Evolutionary conservation across 768 basidiomycete species (phyloP).

Genomic region (Peribolospora kevripleyi): DNA sequence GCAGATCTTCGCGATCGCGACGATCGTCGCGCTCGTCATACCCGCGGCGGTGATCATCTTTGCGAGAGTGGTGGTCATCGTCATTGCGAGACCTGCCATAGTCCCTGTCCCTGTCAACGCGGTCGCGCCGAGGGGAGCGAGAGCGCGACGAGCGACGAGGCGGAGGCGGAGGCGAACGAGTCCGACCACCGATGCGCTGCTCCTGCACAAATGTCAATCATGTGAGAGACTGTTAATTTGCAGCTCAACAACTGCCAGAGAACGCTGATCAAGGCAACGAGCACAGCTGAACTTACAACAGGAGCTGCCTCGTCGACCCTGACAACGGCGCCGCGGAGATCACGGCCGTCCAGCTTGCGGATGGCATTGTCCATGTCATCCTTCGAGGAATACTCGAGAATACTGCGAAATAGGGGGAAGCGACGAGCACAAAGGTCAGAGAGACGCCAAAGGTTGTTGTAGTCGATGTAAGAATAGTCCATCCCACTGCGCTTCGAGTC

Average conservation of each 20-base stretch:
- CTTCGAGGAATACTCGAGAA: slow-evolving; percentile 68
- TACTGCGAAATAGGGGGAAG: slow-evolving; percentile 24
- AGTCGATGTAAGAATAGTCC: slow-evolving; percentile 1
- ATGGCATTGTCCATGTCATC: slow-evolving; percentile 88
- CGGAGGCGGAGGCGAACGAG: slow-evolving; percentile 18
- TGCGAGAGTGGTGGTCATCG: slow-evolving; percentile 12
- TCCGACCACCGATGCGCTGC: slow-evolving; percentile 21
- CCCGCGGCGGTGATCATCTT: slow-evolving; percentile 41
- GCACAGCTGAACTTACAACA: slow-evolving; percentile 26
- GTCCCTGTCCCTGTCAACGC: slow-evolving; percentile 4
- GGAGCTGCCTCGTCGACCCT: slow-evolving; percentile 28
- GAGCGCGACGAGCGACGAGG: slow-evolving; percentile 5
- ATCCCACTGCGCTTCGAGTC: no score
- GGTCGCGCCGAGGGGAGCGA: slow-evolving; percentile 4
- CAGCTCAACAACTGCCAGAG: slow-evolving; percentile 5
- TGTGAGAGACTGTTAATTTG: background rate
- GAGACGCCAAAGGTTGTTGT: background rate
- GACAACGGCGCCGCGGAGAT: slow-evolving; percentile 60
- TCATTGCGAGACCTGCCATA: slow-evolving; percentile 19
- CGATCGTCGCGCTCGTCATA: slow-evolving; percentile 39
- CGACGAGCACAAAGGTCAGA: background rate
- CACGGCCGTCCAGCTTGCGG: slow-evolving; percentile 58
- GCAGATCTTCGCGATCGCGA: slow-evolving; percentile 25
- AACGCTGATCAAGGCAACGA: slow-evolving; percentile 24
- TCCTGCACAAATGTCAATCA: no score